A percentile compares a stretch with the other conserved stretches of the same genome.
Conservation (phyloP, 108 stramenopile species). For the Schizochytrium sp. region DNA sequence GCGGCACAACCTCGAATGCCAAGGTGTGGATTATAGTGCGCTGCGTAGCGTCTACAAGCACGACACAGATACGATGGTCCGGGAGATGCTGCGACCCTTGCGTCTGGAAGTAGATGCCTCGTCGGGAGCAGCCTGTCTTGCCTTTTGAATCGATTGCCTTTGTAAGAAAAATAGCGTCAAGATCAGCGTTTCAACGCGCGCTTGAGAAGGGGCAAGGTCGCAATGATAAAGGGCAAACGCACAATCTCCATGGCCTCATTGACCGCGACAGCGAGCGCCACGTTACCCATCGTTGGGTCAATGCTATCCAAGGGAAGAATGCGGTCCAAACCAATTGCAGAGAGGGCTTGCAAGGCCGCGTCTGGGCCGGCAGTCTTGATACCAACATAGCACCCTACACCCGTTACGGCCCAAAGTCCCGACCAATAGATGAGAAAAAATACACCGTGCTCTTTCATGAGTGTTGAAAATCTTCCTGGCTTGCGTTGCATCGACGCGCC, state of each 20-base stretch:
- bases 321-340: background rate
- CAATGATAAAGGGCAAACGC: background rate
- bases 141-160: background rate
- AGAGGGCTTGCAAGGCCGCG: background rate
- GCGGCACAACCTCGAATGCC: background rate
- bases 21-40: background rate
- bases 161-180: no score
- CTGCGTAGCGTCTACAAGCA: background rate
- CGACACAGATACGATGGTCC: background rate
- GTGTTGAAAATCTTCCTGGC: background rate
- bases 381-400: background rate
- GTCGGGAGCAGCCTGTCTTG: background rate
- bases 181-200: background rate
- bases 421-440: background rate
- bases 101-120: background rate
- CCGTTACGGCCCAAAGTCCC: background rate
- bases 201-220: background rate
- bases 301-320: background rate
- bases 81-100: background rate
- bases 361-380: background rate
- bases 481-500: background rate
- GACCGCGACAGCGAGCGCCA: background rate
- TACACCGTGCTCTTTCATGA: background rate
- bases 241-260: background rate
- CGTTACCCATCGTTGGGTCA: background rate